Percentiles rank a stretch among this genome's conserved stretches.
Evolutionary conservation across 106 monocot species (phyloP).

Genomic region (Apostasia ramifera): DNA sequence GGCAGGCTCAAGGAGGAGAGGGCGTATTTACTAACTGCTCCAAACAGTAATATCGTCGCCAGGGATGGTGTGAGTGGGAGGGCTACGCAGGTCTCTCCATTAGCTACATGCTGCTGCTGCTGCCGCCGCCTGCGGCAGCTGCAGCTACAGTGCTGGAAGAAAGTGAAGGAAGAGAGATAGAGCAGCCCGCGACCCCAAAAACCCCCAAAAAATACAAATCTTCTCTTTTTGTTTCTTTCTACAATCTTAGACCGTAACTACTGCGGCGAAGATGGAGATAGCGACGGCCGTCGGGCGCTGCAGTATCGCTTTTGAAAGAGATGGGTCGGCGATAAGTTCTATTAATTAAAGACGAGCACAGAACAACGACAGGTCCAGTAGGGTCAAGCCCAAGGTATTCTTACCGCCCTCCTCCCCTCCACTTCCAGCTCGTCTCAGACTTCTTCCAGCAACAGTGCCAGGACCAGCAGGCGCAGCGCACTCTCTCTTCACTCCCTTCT

Average conservation of each 20-base stretch:
- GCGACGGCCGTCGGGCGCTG: not conserved
- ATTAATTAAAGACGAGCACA: not conserved
- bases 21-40: too few relatives aligned
- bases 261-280: not conserved
- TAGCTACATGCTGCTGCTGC: too few relatives aligned
- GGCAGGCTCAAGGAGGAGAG: too few relatives aligned
- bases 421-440: not conserved
- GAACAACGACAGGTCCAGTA: not conserved
- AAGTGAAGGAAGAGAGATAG: not conserved
- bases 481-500: not conserved
- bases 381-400: not conserved
- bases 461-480: not conserved
- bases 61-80: not conserved
- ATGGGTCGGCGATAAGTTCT: not conserved
- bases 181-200: not conserved
- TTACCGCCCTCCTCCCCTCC: not conserved
- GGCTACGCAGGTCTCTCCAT: not conserved
- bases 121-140: not conserved
- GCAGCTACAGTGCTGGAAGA: not conserved
- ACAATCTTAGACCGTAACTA: not conserved
- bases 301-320: not conserved
- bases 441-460: not conserved
- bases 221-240: conserved; percentile 10
- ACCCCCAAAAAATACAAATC: not conserved
- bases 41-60: too few relatives aligned